phyloP scores from a whole-genome alignment of 495 filamentous ascomycete genomes.

The Neurospora sp. region DNA sequence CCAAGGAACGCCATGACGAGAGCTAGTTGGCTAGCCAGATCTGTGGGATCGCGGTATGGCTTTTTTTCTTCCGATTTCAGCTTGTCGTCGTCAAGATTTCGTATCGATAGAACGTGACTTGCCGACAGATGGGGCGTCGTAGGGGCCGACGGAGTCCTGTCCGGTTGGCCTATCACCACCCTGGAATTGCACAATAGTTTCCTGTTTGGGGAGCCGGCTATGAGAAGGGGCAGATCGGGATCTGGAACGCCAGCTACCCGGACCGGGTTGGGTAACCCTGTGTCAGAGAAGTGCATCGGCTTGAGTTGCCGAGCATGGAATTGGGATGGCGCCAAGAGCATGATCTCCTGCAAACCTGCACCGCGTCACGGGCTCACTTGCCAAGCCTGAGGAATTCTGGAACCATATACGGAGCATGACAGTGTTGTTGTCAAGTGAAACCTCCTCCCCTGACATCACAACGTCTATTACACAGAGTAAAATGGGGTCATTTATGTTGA shows the following conservation, averaged over 20 bases:
- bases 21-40: not conserved
- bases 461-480: not conserved
- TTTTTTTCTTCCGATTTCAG: not conserved
- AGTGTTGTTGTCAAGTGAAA: not conserved
- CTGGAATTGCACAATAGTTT: not conserved
- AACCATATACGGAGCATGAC: not conserved
- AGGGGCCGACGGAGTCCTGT: not conserved
- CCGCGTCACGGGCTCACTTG: not conserved
- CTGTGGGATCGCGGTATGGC: not conserved
- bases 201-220: not conserved
- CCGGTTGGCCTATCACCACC: not conserved
- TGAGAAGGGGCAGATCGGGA: not conserved
- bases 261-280: conserved; percentile 21
- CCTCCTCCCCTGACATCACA: not conserved
- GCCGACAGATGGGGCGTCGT: not conserved
- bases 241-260: conserved; percentile 13
- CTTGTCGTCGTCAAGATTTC: not conserved
- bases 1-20: not conserved
- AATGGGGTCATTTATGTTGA: not conserved
- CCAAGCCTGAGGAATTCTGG: not conserved
- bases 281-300: conserved; percentile 29
- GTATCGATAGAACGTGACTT: not conserved
- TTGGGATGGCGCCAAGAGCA: not conserved
- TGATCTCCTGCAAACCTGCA: not conserved
- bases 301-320: conserved; percentile 19